These are phyloP conservation scores for Ophiocordyceps unilateralis DNA, from an alignment of 2,329 filamentous ascomycete species.

Conservation along the genomic window DNA sequence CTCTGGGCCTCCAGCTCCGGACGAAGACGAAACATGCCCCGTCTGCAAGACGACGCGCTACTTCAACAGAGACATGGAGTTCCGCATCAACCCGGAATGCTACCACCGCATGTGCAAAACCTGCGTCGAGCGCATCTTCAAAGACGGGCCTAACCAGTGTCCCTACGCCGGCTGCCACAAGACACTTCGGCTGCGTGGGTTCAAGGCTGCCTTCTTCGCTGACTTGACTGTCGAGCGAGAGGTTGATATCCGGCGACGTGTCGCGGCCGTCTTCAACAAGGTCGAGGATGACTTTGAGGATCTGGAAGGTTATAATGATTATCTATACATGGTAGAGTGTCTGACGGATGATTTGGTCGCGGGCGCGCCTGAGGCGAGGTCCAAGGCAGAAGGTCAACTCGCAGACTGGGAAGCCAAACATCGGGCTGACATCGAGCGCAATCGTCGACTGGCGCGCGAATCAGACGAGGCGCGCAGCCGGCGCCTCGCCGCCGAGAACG, in stretches of 20 bases:
- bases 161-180: slow-evolving; percentile 78
- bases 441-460: slow-evolving; percentile 34
- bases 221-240: slow-evolving; percentile 81
- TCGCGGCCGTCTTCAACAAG: slow-evolving; percentile 72
- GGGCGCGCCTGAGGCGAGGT: slow-evolving; percentile 46
- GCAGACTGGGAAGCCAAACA: slow-evolving; percentile 56
- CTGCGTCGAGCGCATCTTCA: slow-evolving; percentile 89
- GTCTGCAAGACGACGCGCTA: slow-evolving; percentile 96
- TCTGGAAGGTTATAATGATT: slow-evolving; percentile 75
- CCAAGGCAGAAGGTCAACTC: slow-evolving; percentile 25
- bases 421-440: slow-evolving; percentile 47
- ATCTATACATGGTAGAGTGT: slow-evolving; percentile 82
- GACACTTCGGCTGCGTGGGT: slow-evolving; percentile 70
- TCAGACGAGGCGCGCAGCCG: slow-evolving; percentile 34
- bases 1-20: slow-evolving; percentile 4
- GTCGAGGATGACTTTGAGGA: slow-evolving; percentile 81
- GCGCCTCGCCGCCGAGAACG: slow-evolving; percentile 46
- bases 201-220: slow-evolving; percentile 76
- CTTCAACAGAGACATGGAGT: slow-evolving; percentile 83
- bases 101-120: slow-evolving; percentile 98
- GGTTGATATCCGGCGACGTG: slow-evolving; percentile 73
- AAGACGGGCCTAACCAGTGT: slow-evolving; percentile 77
- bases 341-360: slow-evolving; percentile 78
- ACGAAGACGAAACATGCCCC: slow-evolving; percentile 62
- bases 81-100: slow-evolving; percentile 95